These are phyloP conservation scores for Cnidoscolus chayamansa DNA, from an alignment of 441 rosid species.

Conservation along the genomic window DNA sequence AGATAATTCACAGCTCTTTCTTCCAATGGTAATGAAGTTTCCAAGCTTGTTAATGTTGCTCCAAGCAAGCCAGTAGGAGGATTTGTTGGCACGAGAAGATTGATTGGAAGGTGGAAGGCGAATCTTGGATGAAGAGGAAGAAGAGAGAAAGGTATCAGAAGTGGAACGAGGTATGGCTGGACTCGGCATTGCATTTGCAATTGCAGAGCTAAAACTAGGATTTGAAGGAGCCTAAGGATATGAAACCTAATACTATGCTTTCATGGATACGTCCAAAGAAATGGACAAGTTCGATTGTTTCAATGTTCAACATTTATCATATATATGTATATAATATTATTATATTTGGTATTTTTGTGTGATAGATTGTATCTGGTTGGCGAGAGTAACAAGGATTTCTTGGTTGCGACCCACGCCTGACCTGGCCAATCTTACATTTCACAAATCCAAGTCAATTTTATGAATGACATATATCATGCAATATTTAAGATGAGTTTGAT, in stretches of 20 bases:
- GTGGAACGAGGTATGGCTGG: conserved; percentile 25
- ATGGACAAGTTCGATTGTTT: background rate
- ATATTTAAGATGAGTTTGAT: too few species aligned
- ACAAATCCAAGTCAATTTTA: too few species aligned
- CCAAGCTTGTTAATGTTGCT: conserved; percentile 32
- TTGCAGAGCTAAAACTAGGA: conserved; percentile 12
- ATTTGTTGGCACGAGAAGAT: conserved; percentile 14
- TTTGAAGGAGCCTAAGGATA: conserved; percentile 5
- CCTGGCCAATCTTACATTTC: too few species aligned
- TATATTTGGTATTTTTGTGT: too few species aligned
- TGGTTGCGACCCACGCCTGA: too few species aligned
- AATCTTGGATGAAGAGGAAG: background rate
- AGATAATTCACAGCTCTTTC: conserved; percentile 14
- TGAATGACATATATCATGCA: too few species aligned
- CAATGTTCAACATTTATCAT: background rate
- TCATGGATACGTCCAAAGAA: background rate
- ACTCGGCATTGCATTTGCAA: conserved; percentile 25
- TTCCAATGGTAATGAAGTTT: conserved; percentile 10
- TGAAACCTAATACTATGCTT: background rate
- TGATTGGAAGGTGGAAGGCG: conserved; percentile 14
- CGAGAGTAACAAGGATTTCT: too few species aligned
- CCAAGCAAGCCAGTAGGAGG: conserved; percentile 35
- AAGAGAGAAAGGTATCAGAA: conserved; percentile 14
- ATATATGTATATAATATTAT: too few species aligned
- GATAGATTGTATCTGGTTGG: too few species aligned